phyloP scores from a whole-genome alignment of 106 monocot genomes.

The Agapanthus africanus region DNA sequence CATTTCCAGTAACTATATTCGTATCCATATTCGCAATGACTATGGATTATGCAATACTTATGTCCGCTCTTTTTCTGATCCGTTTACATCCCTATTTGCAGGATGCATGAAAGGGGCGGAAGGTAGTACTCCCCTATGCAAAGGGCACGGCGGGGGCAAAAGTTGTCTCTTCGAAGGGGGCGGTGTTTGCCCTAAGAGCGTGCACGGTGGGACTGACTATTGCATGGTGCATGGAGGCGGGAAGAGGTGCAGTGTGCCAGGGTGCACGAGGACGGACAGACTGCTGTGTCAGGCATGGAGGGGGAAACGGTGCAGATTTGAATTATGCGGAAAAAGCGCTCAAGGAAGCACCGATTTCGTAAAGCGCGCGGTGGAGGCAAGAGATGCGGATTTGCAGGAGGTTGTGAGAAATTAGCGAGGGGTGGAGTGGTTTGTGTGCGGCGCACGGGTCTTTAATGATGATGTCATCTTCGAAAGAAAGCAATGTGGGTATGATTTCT shows the following conservation, averaged over 20 bases:
- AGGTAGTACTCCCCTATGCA: slow-evolving; percentile 81
- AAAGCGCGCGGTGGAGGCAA: slow-evolving; percentile 97
- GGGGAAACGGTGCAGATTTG: slow-evolving; percentile 72
- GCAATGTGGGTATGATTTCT: slow-evolving; percentile 20
- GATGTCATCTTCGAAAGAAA: neutral
- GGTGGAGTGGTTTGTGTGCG: slow-evolving; percentile 82
- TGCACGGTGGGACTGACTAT: slow-evolving; percentile 88
- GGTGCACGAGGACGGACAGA: slow-evolving; percentile 92
- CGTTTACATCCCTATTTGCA: no score
- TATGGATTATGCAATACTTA: no score
- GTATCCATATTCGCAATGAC: no score
- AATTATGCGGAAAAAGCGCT: slow-evolving; percentile 77
- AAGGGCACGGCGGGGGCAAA: slow-evolving; percentile 90
- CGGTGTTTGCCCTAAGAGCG: slow-evolving; percentile 94
- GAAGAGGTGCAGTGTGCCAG: slow-evolving; percentile 56
- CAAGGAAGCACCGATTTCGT: slow-evolving; percentile 94
- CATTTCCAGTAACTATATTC: no score
- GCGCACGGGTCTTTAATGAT: slow-evolving; percentile 52
- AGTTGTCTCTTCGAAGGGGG: slow-evolving; percentile 59
- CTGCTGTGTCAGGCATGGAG: slow-evolving; percentile 86
- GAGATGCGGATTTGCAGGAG: slow-evolving; percentile 49
- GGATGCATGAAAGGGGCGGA: slow-evolving; percentile 86
- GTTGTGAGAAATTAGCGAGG: slow-evolving; percentile 92
- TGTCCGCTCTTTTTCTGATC: no score
- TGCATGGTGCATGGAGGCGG: slow-evolving; percentile 97